A percentile compares a stretch with the other conserved stretches of the same genome.
These are phyloP conservation scores for Akanthomyces uredinophilus DNA, from an alignment of 2,329 filamentous ascomycete species.

Conservation along the genomic window DNA sequence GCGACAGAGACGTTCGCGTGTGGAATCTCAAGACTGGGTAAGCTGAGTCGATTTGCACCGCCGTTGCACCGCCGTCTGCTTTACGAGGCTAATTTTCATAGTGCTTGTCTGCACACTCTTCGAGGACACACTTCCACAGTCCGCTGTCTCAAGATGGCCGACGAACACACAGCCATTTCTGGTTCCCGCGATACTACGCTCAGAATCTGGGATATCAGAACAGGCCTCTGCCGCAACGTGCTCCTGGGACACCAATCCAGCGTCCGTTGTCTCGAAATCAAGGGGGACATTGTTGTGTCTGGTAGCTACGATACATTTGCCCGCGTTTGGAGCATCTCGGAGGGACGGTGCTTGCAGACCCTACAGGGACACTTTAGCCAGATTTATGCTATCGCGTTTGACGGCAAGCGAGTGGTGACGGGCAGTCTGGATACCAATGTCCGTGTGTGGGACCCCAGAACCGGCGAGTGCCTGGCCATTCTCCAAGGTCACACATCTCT, in stretches of 20 bases:
- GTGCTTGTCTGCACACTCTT: conserved; percentile 72
- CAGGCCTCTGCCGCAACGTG: conserved; percentile 83
- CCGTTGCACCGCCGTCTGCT: background rate
- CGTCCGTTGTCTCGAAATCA: conserved; percentile 90
- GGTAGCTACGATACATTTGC: conserved; percentile 97
- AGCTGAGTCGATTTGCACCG: conserved; percentile 23
- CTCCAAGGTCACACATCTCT: conserved; percentile 95
- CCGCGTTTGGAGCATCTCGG: conserved; percentile 95
- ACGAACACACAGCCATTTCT: conserved; percentile 88
- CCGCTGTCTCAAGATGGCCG: conserved; percentile 95
- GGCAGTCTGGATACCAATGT: conserved; percentile 96
- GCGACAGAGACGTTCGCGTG: conserved; percentile 91
- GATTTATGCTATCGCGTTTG: conserved; percentile 97
- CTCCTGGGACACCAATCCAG: conserved; percentile 93
- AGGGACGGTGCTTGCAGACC: conserved; percentile 86
- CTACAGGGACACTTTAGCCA: conserved; percentile 95
- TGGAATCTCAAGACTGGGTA: conserved; percentile 95
- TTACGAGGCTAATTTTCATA: conserved; percentile 29
- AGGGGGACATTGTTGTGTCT: conserved; percentile 94
- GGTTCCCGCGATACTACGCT: conserved; percentile 93
- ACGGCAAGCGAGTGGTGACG: conserved; percentile 87
- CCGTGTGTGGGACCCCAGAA: conserved; percentile 88
- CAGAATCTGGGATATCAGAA: conserved; percentile 88
- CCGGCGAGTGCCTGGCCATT: conserved; percentile 80
- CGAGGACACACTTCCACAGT: conserved; percentile 96